Percentiles rank a stretch among this genome's conserved stretches.
These are phyloP conservation scores for Eucalyptus sideroxylon DNA, from an alignment of 345 rosid genomes.

Conservation along the genomic window DNA sequence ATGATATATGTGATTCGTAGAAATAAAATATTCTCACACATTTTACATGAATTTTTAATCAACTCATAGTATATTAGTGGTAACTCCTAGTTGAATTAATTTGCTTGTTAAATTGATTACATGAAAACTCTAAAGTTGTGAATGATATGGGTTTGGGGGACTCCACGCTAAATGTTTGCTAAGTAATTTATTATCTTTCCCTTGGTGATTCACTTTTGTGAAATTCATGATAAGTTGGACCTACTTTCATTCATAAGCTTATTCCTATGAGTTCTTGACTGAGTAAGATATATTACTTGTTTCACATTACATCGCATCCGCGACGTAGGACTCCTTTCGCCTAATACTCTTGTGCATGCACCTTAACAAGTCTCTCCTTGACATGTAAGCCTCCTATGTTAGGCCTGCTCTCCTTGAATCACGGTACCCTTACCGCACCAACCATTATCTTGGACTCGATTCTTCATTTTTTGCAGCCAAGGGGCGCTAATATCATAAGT, in stretches of 20 bases:
- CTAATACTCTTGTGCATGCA: no score
- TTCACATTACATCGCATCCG: background rate
- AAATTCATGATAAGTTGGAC: background rate
- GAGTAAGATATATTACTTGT: no score
- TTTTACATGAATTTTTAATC: no score
- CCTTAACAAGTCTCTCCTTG: no score
- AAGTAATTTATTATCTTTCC: background rate
- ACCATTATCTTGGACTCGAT: no score
- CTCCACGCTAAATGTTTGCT: background rate
- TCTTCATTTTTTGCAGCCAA: no score
- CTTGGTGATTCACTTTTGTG: background rate
- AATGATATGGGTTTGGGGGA: background rate
- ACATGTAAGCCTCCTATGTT: no score
- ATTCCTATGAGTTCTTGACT: background rate
- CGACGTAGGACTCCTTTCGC: background rate
- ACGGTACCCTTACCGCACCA: no score
- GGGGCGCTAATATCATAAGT: no score
- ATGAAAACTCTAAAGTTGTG: background rate
- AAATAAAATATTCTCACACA: background rate
- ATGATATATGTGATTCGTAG: background rate
- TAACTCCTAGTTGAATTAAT: background rate
- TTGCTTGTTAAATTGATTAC: background rate
- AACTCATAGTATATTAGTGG: background rate
- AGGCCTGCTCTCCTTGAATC: no score
- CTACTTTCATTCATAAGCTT: background rate